These are phyloP conservation scores for Verbena officinalis DNA, from an alignment of 257 asterid species.

Conservation along the genomic window DNA sequence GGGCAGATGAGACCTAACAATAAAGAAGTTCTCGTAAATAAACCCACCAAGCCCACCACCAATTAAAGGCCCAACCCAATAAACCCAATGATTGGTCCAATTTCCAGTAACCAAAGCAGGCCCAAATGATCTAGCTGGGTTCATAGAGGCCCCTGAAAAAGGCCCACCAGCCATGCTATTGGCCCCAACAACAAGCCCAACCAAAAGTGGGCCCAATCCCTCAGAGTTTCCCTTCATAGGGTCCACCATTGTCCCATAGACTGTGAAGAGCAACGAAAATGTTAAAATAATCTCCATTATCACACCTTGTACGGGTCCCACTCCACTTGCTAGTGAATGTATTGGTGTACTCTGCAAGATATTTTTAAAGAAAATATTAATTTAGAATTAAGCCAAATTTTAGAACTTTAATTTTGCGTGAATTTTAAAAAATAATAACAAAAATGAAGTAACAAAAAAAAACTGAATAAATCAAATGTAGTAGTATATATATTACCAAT, in stretches of 20 bases:
- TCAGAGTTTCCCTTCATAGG: conserved; percentile 61
- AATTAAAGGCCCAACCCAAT: too few species aligned
- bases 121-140: conserved; percentile 42
- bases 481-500: conserved; percentile 35
- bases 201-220: conserved; percentile 63
- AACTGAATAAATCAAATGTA: background rate
- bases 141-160: conserved; percentile 50
- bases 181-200: conserved; percentile 73
- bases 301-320: conserved; percentile 52
- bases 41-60: too few species aligned
- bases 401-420: too few species aligned
- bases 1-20: too few species aligned
- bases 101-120: conserved; percentile 67
- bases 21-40: too few species aligned
- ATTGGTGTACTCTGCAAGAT: conserved; percentile 52
- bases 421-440: too few species aligned
- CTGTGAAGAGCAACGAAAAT: conserved; percentile 62
- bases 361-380: too few species aligned
- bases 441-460: too few species aligned
- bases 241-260: conserved; percentile 65
- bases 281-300: conserved; percentile 70
- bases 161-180: conserved; percentile 77
- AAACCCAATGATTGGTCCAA: too few species aligned
- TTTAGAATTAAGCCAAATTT: too few species aligned
- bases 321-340: conserved; percentile 60